Conservation (phyloP, 1,284 basidiomycete genomes). For the Abortiporus biennis region DNA sequence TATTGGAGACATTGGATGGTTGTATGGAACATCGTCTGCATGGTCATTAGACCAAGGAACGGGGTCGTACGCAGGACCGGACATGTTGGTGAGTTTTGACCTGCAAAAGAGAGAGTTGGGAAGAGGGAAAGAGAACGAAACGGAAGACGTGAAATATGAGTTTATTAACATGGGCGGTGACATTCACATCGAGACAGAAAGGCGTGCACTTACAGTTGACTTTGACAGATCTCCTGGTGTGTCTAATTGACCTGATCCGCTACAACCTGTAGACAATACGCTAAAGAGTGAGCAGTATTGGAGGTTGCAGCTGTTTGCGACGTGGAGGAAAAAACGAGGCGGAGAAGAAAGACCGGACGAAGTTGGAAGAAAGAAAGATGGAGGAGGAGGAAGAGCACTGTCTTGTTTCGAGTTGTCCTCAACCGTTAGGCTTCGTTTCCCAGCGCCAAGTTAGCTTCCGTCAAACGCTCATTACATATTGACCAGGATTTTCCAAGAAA, state of each 20-base stretch:
- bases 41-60: slow-evolving; percentile 17
- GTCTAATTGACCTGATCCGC: too few relatives aligned
- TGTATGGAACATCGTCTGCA: slow-evolving; percentile 17
- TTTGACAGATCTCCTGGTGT: neutral
- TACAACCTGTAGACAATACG: neutral
- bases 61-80: slow-evolving; percentile 25
- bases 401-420: too few relatives aligned
- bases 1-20: slow-evolving; percentile 12
- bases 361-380: too few relatives aligned
- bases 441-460: too few relatives aligned
- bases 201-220: neutral
- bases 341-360: neutral
- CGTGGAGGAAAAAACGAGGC: neutral
- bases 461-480: too few relatives aligned
- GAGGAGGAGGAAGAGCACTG: too few relatives aligned
- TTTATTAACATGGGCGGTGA: too few relatives aligned
- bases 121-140: slow-evolving; percentile 6
- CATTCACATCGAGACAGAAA: neutral
- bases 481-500: too few relatives aligned
- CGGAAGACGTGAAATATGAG: slow-evolving; percentile 2
- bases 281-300: neutral
- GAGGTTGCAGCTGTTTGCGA: neutral
- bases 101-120: slow-evolving; percentile 9
- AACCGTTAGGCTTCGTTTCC: too few relatives aligned
- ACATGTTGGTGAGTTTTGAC: slow-evolving; percentile 16